Evolutionary conservation across 768 basidiomycete species (phyloP).

Genomic region (Glaciozyma martinii): DNA sequence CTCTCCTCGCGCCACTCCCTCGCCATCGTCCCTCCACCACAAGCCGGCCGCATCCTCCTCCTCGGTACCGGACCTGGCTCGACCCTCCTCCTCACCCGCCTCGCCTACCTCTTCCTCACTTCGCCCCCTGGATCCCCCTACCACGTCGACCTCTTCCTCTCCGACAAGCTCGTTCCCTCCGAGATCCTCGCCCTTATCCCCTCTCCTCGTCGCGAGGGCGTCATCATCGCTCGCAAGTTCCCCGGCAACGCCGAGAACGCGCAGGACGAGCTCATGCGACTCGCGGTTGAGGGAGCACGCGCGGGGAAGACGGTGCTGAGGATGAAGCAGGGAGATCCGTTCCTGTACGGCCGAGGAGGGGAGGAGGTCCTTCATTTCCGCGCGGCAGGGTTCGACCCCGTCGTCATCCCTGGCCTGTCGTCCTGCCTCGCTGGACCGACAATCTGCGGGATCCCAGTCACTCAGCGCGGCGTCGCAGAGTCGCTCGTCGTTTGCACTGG

Average conservation of each 20-base stretch:
- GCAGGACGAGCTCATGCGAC: constrained; percentile 88
- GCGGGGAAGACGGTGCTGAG: constrained; percentile 78
- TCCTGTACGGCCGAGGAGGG: constrained; percentile 85
- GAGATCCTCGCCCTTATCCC: constrained; percentile 81
- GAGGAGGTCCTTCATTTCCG: constrained; percentile 94
- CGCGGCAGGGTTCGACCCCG: constrained; percentile 66
- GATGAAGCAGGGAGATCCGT: constrained; percentile 95
- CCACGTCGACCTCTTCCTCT: constrained; percentile 56
- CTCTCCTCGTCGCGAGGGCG: constrained; percentile 44
- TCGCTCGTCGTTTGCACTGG: constrained; percentile 85
- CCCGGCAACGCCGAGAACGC: constrained; percentile 95
- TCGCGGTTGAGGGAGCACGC: constrained; percentile 71
- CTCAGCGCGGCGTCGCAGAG: constrained; percentile 89
- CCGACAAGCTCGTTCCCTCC: constrained; percentile 91
- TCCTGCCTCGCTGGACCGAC: constrained; percentile 84
- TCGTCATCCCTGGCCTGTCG: constrained; percentile 80
- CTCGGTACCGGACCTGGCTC: constrained; percentile 94
- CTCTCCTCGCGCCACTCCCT: constrained; percentile 20
- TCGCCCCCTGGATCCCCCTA: constrained; percentile 18
- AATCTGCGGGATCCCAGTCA: constrained; percentile 85
- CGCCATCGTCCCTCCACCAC: background rate
- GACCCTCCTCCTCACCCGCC: constrained; percentile 79
- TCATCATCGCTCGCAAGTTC: constrained; percentile 91
- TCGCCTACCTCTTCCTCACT: constrained; percentile 72
- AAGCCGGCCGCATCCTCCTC: constrained; percentile 66